A percentile compares a stretch with the other conserved stretches of the same genome.
These are phyloP conservation scores for Candida frijolesensis DNA, from an alignment of 1,139 yeast genomes.

Conservation along the genomic window DNA sequence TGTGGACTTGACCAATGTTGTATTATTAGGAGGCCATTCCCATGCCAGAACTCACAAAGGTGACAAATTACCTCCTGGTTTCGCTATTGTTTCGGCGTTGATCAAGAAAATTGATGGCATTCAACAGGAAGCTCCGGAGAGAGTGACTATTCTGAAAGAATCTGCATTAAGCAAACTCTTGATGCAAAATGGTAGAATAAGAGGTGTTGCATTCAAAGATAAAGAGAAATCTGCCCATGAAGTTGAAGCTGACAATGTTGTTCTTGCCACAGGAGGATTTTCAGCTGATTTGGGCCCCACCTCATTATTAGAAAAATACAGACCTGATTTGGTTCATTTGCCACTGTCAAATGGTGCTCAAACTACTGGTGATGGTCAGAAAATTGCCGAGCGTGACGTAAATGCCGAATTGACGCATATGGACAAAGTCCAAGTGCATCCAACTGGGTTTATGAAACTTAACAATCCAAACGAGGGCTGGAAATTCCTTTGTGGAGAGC, in stretches of 20 bases:
- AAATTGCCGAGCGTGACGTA: slow-evolving; percentile 33
- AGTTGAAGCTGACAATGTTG: slow-evolving; percentile 22
- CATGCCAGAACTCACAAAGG: slow-evolving; percentile 43
- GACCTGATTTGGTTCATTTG: slow-evolving; percentile 35
- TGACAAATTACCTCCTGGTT: slow-evolving; percentile 39
- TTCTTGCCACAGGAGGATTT: slow-evolving; percentile 44
- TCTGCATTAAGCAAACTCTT: slow-evolving; percentile 23
- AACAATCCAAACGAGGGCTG: slow-evolving; percentile 21
- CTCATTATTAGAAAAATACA: slow-evolving; percentile 27
- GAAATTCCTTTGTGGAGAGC: slow-evolving; percentile 42
- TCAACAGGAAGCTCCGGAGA: slow-evolving; percentile 16
- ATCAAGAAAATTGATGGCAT: slow-evolving; percentile 21
- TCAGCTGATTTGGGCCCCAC: slow-evolving; percentile 30
- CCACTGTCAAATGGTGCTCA: slow-evolving; percentile 40
- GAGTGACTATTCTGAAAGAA: slow-evolving; percentile 24
- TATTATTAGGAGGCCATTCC: slow-evolving; percentile 40
- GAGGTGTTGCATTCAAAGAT: slow-evolving; percentile 25
- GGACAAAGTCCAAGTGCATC: slow-evolving; percentile 43
- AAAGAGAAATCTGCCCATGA: slow-evolving; percentile 8
- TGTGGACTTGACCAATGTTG: slow-evolving; percentile 31
- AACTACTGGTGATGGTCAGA: slow-evolving; percentile 44
- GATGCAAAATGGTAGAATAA: slow-evolving; percentile 17
- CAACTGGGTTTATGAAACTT: slow-evolving; percentile 39
- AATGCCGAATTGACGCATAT: slow-evolving; percentile 36
- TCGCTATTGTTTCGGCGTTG: slow-evolving; percentile 33